Evolutionary conservation across 2,329 filamentous ascomycete species (phyloP), one percentile per base, ranked within the genome.

Genomic region (Arthrobotrys musiformis): DNA sequence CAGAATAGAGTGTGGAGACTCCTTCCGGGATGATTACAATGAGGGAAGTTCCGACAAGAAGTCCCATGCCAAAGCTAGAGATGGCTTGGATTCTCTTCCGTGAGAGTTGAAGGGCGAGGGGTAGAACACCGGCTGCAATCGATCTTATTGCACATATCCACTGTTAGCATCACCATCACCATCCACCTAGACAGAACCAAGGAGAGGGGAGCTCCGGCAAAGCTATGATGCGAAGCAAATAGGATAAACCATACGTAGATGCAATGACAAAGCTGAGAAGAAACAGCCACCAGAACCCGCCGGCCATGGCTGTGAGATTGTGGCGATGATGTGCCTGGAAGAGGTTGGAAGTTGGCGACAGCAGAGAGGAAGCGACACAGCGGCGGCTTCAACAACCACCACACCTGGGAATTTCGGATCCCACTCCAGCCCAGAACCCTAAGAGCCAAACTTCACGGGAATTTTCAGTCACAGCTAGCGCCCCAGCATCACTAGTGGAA

Each of bases 11-110:
- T 2, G 95, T 94, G 82, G 97, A 94, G 75, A 98, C 91, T 40
- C 95, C 95, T 84, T 99, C 95, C 0, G 95, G 95, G 81, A 99
- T 97, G 82, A 99, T 98, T 33, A 99, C 93, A 79, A 98, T 94
- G 79, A 99, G 88, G 0, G 94, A 94, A 28, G 95, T 98, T 37
- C 95, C 95, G 15, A 99, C 94, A 7, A 99, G 86, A 62, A 99
- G 92, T 50, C 95, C 95, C 83, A 97, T 93, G 64, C 95, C 95
- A 82, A 98, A 89, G 70, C 93, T 94, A 22, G 94, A 96, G 82
- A 98, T 92, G 60, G 97, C 86, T 82, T 94, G 91, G 70, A 98
- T 86, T 83, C 97, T 93, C 48, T 93, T 92, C 76, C 92, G 90
- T 30, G 94, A 94, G 26, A 99, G 88, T 70, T 91, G 89, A 86